Base-by-base conservation (phyloP, 1,139 yeast species). In the Debaryomycetaceae sp. region DNA sequence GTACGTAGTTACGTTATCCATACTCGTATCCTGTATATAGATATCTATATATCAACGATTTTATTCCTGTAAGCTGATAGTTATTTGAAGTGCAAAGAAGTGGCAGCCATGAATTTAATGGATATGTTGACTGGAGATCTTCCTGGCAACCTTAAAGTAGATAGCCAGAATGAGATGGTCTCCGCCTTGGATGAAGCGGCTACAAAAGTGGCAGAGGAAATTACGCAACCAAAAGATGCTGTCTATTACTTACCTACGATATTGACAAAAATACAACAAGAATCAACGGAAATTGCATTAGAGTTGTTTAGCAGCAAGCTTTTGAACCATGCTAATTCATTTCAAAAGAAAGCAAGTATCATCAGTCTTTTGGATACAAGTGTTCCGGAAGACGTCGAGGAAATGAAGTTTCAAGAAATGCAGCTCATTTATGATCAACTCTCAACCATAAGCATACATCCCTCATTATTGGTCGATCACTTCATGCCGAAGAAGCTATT, bases 401-500 rank as follows among this genome's bases (percentile, higher is more conserved):
- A 39, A 35, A 42, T 39, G 24, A 39, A 41, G 6, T 43, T 37
- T 39, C 59, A 58, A 34, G 53, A 49, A 33, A 43, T 60, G 5
- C 49, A 52, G 13, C 57, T 82, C 37, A 66, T 85, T 24, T 71
- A 73, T 42, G 75, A 77, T 8, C 83, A 80, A 53, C 58, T 83
- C 7, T 58, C 69, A 31, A 71, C 75, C 17, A 66, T 83, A 0
- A 69, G 76, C 3, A 80, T 77, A 53, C 90, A 86, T 58, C 89
- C 91, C 1, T 80, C 84, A 36, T 64, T 85, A 38, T 58, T 85
- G 36, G 90, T 85, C 33, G 87, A 84, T 54, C 93, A 86, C 59
- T 85, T 81, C 54, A 81, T 85, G 57, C 89, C 93, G 9, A 79
- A 82, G 49, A 82, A 83, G 46, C 65, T 85, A 47, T 59, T 86